phyloP scores from a whole-genome alignment of 257 asterid species.

The Fraxinus quadrangulata region DNA sequence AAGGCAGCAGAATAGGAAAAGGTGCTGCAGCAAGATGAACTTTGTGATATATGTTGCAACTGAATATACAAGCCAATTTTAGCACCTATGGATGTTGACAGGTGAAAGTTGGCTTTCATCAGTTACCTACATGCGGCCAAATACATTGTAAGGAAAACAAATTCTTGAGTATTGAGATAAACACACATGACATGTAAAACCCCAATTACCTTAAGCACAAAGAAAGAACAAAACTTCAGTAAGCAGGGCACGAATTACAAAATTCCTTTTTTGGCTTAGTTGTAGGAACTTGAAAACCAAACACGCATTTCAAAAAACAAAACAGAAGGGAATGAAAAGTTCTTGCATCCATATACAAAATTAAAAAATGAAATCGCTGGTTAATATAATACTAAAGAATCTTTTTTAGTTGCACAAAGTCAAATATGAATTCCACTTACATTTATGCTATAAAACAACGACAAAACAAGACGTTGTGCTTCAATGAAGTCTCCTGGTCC shows the following conservation, averaged over 20 bases:
- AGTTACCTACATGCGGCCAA: neutral
- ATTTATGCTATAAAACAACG: constrained; percentile 86
- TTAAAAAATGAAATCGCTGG: neutral
- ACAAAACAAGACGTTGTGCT: constrained; percentile 90
- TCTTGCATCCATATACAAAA: neutral
- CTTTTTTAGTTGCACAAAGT: neutral
- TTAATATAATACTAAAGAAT: neutral
- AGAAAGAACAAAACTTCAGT: neutral
- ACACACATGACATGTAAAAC: neutral
- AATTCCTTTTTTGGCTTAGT: neutral
- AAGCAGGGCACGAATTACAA: neutral
- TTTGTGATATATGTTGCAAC: neutral
- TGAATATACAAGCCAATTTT: neutral
- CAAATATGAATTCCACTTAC: constrained; percentile 48
- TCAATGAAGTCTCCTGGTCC: constrained; percentile 96
- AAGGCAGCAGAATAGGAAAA: neutral
- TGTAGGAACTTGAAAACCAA: neutral
- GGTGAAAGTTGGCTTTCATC: neutral
- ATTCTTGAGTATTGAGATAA: neutral
- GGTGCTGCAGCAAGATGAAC: neutral
- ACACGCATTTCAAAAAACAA: neutral
- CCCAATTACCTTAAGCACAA: neutral
- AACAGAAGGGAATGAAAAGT: neutral
- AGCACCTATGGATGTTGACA: constrained; percentile 1
- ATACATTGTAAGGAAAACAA: neutral